A percentile compares a stretch with the other conserved stretches of the same genome.
phyloP scores from a whole-genome alignment of 2,329 filamentous ascomycete genomes.

The Blastomyces parvus region DNA sequence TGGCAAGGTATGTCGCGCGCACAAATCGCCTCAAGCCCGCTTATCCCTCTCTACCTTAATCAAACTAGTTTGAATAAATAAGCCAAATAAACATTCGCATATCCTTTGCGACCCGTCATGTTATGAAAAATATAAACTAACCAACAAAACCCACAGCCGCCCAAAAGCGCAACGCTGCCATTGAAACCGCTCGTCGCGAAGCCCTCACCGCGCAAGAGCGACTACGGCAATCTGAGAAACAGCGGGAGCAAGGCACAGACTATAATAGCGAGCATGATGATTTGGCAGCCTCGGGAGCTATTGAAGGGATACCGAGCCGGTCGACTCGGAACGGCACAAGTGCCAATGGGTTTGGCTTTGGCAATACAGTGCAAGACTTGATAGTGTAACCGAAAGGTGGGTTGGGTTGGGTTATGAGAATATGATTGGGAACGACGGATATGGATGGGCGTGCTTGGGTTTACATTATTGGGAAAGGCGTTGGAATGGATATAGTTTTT shows the following conservation, averaged over 20 bases:
- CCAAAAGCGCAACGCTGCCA: slow-evolving; percentile 20
- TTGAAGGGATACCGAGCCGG: slow-evolving; percentile 5
- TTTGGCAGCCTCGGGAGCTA: neutral
- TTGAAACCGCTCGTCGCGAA: slow-evolving; percentile 28
- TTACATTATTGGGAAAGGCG: neutral
- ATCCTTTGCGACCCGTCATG: neutral
- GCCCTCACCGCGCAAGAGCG: slow-evolving; percentile 17
- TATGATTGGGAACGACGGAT: neutral
- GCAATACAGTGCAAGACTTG: slow-evolving; percentile 12
- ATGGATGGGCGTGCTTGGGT: neutral
- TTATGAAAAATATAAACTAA: neutral
- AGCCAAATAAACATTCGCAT: neutral
- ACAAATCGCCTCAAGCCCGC: neutral
- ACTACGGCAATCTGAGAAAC: slow-evolving; percentile 9
- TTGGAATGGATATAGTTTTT: neutral
- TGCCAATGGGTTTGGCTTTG: slow-evolving; percentile 12
- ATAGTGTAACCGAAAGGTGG: slow-evolving; percentile 8
- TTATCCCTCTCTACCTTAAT: neutral
- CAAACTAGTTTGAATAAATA: neutral
- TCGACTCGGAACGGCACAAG: slow-evolving; percentile 12
- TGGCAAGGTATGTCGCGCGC: slow-evolving; percentile 6
- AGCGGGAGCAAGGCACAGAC: neutral
- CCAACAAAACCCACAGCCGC: slow-evolving; percentile 12
- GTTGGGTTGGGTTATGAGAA: neutral
- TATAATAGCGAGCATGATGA: neutral